Evolutionary conservation across 2,329 filamentous ascomycete species (phyloP).

Genomic region (Nigrograna mackinnonii): DNA sequence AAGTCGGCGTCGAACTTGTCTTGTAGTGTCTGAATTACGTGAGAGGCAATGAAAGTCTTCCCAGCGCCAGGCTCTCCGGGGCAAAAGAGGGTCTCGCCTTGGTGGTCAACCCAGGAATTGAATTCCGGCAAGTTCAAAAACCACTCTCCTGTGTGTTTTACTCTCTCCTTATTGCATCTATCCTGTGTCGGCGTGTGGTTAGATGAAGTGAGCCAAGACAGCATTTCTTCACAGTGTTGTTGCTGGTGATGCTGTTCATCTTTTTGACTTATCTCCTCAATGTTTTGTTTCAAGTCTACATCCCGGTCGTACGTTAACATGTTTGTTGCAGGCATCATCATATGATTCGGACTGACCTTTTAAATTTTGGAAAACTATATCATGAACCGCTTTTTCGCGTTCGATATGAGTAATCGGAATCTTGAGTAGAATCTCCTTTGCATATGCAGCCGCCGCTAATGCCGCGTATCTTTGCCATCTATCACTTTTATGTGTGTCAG

Average conservation of each 20-base stretch:
- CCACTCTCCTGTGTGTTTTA: constrained; percentile 22
- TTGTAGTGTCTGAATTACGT: constrained; percentile 15
- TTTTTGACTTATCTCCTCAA: too few relatives aligned
- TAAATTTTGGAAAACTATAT: too few relatives aligned
- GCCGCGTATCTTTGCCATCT: constrained; percentile 1
- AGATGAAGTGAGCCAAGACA: too few relatives aligned
- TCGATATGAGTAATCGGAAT: too few relatives aligned
- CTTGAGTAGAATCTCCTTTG: constrained; percentile 2
- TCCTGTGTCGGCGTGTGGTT: too few relatives aligned
- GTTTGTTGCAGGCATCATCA: too few relatives aligned
- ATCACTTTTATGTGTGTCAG: constrained; percentile 5
- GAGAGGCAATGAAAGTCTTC: constrained; percentile 30
- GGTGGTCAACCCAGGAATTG: constrained; percentile 12
- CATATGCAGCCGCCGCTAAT: background rate
- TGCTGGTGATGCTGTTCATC: too few relatives aligned
- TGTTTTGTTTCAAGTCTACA: too few relatives aligned
- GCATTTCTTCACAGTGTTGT: too few relatives aligned
- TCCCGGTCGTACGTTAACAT: too few relatives aligned
- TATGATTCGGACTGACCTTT: too few relatives aligned
- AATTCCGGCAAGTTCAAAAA: constrained; percentile 13
- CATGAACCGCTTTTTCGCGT: too few relatives aligned
- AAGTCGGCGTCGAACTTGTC: background rate
- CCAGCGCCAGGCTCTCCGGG: constrained; percentile 27
- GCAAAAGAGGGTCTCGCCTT: constrained; percentile 21
- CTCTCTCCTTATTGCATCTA: constrained; percentile 4